Base-by-base conservation (phyloP, 2,329 filamentous ascomycete species). In the Aspergillus tubingensis region DNA sequence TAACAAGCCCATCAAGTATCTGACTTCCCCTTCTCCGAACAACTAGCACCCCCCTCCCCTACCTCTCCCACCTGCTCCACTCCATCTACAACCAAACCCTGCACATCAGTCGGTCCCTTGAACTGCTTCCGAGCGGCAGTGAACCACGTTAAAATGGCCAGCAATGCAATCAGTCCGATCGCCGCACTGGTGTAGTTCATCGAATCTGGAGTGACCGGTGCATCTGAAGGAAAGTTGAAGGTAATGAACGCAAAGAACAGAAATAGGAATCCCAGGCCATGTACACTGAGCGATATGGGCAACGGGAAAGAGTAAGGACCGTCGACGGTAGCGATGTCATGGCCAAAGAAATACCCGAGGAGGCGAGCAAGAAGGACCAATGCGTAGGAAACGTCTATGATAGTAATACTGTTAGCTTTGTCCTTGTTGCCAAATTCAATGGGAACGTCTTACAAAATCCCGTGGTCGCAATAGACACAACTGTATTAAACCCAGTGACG, bases 151-250 rank as follows among this genome's bases (percentile, higher is more conserved):
- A 82, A 66, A 2, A 77, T 50, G 17, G 79, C 81, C 19, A 86
- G 74, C 4, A 85, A 61, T 68, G 81, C 83, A 39, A 86, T 81
- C 3, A 83, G 74, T 0, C 83, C 84, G 32, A 85, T 80, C 0
- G 84, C 84, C 1, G 84, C 84, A 19, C 78, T 81, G 0, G 82
- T 85, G 64, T 85, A 86, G 60, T 85, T 86, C 84, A 86, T 86
- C 36, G 83, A 84, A 25, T 83, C 77, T 36, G 76, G 76, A 1
- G 74, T 76, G n/a, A 86, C 82, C 0, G 84, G 85, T 6, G 70
- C 77, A 0, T 77, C 68, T 0, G 76, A 80, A 0, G 85, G 84
- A 57, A 86, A 83, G 59, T 85, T 86, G 68, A 86, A 85, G 0
- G 83, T 83, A 54, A 85, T 81, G 23, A 79, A 80, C 2, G 81